Base-by-base conservation (phyloP, 257 asterid species). In the Euphrasia confusa region DNA sequence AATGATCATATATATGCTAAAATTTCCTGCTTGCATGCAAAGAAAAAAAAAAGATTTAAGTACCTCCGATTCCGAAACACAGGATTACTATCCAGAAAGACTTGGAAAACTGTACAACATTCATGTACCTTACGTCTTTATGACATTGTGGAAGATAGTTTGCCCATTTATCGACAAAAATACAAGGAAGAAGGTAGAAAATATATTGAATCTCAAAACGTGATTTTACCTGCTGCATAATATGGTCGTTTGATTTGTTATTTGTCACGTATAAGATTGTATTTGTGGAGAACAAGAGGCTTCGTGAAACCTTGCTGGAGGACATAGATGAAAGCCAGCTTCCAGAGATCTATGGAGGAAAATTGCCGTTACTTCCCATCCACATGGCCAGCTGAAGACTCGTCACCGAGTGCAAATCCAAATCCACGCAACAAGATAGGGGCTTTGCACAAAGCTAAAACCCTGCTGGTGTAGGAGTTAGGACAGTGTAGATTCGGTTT, bases 81-180 rank as follows among this genome's bases (percentile, higher is more conserved):
- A 85, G 96, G 98, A 91, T 32, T 84, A 78, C 61, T 86, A 91
- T 74, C 98, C 98, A 0, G 98, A 88, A 72, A 91, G 96, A 63
- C 89, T 88, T 4, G 90, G 95, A 55, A 81, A 81, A 68, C 9
- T 77, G 50, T 69, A 74, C 57, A 28, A 86, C 7, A 60, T 91
- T 49, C 79, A 88, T 15, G 90, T 68, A 12, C 96, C 98, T 4
- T 76, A 68, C 42, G 32, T 88, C 12, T 88, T 86, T 69, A 79
- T 76, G 87, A 55, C 83, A 7, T 61, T 79, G 54, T 91, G 95
- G 95, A 91, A 84, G 75, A 63, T 86, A 6, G 11, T 91, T 18
- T 78, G 27, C 71, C 98, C 95, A 14, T 77, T 86, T 65, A 83
- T 91, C 11, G 95, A 91, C 87, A 64, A 70, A 47, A 79, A 81